Conservation (phyloP, 768 basidiomycete genomes). For the Clavulina sp. region DNA sequence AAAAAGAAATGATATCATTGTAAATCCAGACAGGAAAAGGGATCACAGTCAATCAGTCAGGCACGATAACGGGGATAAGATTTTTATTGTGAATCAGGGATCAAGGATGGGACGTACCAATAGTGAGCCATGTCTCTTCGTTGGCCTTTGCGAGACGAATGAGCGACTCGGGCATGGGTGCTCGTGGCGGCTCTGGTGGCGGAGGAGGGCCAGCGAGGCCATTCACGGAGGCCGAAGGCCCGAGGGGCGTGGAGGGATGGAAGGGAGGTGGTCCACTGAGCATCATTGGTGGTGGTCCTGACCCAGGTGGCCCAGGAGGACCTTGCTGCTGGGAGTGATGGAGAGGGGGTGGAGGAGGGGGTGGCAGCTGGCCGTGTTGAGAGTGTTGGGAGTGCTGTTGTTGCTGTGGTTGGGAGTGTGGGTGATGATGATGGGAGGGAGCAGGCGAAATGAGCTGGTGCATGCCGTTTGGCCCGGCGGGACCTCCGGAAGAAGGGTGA, state of each 20-base stretch:
- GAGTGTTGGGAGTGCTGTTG: slow-evolving; percentile 24
- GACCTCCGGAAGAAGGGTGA: slow-evolving; percentile 16
- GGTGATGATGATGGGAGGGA: slow-evolving; percentile 12
- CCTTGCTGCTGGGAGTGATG: slow-evolving; percentile 11
- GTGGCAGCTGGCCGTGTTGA: slow-evolving; percentile 27
- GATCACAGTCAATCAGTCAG: too few relatives aligned
- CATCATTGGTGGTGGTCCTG: too few relatives aligned
- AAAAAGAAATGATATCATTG: slow-evolving; percentile 2
- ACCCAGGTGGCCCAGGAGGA: too few relatives aligned
- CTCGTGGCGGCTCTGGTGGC: not conserved
- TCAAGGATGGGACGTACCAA: slow-evolving; percentile 35
- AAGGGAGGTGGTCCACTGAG: too few relatives aligned
- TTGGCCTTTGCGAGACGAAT: slow-evolving; percentile 73
- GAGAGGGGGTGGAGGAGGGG: slow-evolving; percentile 23
- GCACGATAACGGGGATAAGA: too few relatives aligned
- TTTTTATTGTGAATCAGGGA: not conserved
- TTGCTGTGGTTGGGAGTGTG: slow-evolving; percentile 23
- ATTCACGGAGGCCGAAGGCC: not conserved
- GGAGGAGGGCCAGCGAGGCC: not conserved
- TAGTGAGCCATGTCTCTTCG: slow-evolving; percentile 89
- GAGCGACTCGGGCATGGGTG: slow-evolving; percentile 22
- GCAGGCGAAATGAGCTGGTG: too few relatives aligned
- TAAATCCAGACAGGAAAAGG: not conserved
- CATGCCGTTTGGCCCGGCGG: not conserved
- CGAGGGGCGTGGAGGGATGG: slow-evolving; percentile 6